These are phyloP conservation scores for Blastobotrys apis DNA, from an alignment of 1,139 yeast species.

Conservation along the genomic window DNA sequence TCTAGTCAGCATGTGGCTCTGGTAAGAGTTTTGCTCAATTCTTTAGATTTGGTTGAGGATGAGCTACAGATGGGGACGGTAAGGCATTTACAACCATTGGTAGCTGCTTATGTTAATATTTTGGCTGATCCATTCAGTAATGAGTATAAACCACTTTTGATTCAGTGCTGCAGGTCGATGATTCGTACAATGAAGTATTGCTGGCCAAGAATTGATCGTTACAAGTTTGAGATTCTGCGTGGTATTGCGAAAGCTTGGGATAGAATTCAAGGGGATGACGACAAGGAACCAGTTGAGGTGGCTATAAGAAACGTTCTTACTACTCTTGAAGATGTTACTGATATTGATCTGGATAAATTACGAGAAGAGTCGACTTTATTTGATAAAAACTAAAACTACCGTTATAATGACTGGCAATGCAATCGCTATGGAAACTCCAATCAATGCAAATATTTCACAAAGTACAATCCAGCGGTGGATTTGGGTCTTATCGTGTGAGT, in stretches of 20 bases:
- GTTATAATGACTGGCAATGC: neutral
- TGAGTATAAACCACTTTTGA: constrained; percentile 25
- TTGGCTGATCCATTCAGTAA: constrained; percentile 35
- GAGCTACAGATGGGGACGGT: constrained; percentile 20
- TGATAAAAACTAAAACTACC: neutral
- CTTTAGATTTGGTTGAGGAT: constrained; percentile 16
- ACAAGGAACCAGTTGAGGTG: neutral
- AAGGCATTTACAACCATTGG: constrained; percentile 28
- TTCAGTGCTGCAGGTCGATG: constrained; percentile 24
- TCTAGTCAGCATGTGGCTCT: constrained; percentile 24
- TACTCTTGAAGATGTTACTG: constrained; percentile 8
- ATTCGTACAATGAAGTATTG: constrained; percentile 26
- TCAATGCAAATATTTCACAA: neutral
- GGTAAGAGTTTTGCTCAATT: constrained; percentile 18
- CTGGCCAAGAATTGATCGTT: constrained; percentile 35
- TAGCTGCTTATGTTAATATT: constrained; percentile 25
- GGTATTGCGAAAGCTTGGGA: constrained; percentile 32
- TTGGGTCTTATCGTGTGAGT: neutral
- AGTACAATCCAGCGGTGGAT: constrained; percentile 1
- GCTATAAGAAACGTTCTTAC: constrained; percentile 6
- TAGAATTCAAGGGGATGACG: constrained; percentile 14
- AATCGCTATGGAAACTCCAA: neutral
- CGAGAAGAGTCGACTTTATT: neutral
- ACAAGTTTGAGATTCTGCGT: constrained; percentile 36
- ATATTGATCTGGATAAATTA: neutral